These are phyloP conservation scores for Russula dissimulans DNA, from an alignment of 768 basidiomycete species.

Conservation along the genomic window DNA sequence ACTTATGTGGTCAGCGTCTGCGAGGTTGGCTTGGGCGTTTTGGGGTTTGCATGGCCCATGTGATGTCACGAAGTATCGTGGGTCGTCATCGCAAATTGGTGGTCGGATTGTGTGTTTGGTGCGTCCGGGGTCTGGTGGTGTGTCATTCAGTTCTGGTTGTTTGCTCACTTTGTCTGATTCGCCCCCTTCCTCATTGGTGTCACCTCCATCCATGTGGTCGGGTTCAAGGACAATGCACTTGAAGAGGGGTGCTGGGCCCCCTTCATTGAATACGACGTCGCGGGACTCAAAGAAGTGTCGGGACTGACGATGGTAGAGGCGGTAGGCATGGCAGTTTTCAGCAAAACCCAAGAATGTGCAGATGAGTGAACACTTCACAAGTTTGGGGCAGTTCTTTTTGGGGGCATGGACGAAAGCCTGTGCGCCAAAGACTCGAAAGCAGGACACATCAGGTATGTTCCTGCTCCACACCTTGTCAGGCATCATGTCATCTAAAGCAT, in stretches of 20 bases:
- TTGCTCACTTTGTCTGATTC: too few relatives aligned
- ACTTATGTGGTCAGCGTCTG: not conserved
- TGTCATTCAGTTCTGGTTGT: too few relatives aligned
- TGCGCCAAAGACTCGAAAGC: slow-evolving; percentile 13
- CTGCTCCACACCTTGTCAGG: slow-evolving; percentile 17
- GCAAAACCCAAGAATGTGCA: slow-evolving; percentile 19
- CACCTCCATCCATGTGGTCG: too few relatives aligned
- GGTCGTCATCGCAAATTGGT: not conserved
- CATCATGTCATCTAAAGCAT: slow-evolving; percentile 12
- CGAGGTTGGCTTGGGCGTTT: not conserved
- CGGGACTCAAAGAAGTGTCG: not conserved
- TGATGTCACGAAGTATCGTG: not conserved
- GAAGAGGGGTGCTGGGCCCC: not conserved
- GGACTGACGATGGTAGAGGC: not conserved
- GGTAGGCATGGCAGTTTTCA: slow-evolving; percentile 11
- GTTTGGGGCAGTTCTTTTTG: not conserved
- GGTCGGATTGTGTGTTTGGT: not conserved
- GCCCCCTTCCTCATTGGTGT: too few relatives aligned
- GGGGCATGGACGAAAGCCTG: slow-evolving; percentile 10
- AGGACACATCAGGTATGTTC: slow-evolving; percentile 9
- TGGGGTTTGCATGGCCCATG: not conserved
- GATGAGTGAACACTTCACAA: not conserved
- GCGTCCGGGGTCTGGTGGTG: not conserved
- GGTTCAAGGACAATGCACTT: too few relatives aligned
- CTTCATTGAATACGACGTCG: slow-evolving; percentile 17